Evolutionary conservation across 2,329 filamentous ascomycete species (phyloP).

Genomic region (Beauveria sp.): DNA sequence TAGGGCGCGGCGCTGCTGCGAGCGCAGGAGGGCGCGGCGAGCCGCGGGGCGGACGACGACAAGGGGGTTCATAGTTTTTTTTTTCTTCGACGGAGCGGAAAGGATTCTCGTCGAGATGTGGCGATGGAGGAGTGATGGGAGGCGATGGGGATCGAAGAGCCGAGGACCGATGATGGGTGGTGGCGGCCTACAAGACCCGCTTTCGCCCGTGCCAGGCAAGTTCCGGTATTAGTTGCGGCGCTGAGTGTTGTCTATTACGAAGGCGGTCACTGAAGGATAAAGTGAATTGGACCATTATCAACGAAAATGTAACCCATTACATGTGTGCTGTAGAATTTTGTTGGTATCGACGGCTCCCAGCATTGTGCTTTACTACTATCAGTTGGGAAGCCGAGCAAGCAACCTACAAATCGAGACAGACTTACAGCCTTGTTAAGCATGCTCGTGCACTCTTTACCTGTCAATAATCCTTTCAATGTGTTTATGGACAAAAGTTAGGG

Average conservation of each 20-base stretch:
- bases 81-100: not conserved
- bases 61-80: not conserved
- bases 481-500: too few species aligned
- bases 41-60: conserved; percentile 17
- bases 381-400: too few species aligned
- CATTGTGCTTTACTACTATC: too few species aligned
- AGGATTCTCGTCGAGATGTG: not conserved
- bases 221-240: not conserved
- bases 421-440: too few species aligned
- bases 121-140: not conserved
- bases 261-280: too few species aligned
- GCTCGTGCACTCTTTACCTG: too few species aligned
- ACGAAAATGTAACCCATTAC: too few species aligned
- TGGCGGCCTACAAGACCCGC: not conserved
- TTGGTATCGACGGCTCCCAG: too few species aligned
- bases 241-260: not conserved
- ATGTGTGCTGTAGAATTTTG: too few species aligned
- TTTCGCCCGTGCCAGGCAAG: not conserved
- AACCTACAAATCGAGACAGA: too few species aligned
- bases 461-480: too few species aligned
- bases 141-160: not conserved
- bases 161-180: not conserved
- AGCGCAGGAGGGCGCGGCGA: conserved; percentile 8
- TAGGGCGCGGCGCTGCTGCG: conserved; percentile 16
- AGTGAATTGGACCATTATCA: too few species aligned